Percentiles rank a stretch among this genome's conserved stretches.
Conservation (phyloP, 2,329 filamentous ascomycete species). For the Trichoderma sp. region DNA sequence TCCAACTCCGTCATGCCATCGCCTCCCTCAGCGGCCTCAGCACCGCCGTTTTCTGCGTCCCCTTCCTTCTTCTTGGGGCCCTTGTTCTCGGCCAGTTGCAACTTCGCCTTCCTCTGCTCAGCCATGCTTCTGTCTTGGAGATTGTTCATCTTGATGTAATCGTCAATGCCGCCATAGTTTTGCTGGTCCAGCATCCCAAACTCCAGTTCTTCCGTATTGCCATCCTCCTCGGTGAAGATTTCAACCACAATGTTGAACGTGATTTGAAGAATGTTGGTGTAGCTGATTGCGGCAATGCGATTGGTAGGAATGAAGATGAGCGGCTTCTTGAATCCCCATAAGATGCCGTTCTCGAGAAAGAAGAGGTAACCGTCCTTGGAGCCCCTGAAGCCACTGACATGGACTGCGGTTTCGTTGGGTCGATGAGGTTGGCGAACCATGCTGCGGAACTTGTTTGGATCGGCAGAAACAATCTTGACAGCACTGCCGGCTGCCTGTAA, state of each 20-base stretch:
- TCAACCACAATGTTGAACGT: conserved; percentile 68
- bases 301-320: conserved; percentile 61
- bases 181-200: conserved; percentile 69
- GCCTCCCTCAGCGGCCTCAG: conserved; percentile 34
- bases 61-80: conserved; percentile 44
- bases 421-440: conserved; percentile 55
- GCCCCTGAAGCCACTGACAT: conserved; percentile 64
- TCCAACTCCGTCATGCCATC: conserved; percentile 49
- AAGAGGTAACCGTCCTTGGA: conserved; percentile 68
- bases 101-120: conserved; percentile 63
- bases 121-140: conserved; percentile 68
- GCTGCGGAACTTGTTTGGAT: conserved; percentile 57
- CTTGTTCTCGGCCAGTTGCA: conserved; percentile 58
- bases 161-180: conserved; percentile 62
- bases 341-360: conserved; percentile 63
- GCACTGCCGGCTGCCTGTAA: conserved; percentile 49
- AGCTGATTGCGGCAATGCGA: conserved; percentile 61
- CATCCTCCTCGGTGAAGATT: conserved; percentile 48
- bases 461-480: conserved; percentile 49
- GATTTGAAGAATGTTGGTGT: conserved; percentile 63
- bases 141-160: conserved; percentile 59
- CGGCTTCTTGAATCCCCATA: conserved; percentile 71
- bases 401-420: conserved; percentile 60
- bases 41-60: conserved; percentile 37
- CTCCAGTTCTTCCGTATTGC: conserved; percentile 58